These are phyloP conservation scores for Glaciozyma martinii DNA, from an alignment of 768 basidiomycete species.

Conservation along the genomic window DNA sequence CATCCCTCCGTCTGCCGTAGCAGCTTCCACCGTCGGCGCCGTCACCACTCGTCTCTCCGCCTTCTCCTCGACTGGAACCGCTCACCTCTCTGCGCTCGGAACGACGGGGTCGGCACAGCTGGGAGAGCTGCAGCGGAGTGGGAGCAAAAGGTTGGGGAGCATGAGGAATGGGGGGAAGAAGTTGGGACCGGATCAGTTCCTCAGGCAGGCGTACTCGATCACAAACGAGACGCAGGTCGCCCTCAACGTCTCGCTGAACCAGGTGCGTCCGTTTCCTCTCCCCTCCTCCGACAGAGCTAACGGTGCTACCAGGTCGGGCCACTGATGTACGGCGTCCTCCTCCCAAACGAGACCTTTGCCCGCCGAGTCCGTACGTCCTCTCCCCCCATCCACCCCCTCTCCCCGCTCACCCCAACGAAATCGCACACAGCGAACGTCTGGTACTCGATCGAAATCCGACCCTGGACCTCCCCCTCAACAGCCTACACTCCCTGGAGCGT, in stretches of 20 bases:
- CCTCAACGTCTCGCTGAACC: conserved; percentile 21
- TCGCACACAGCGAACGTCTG: conserved; percentile 11
- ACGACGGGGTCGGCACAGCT: neutral
- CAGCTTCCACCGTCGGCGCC: neutral
- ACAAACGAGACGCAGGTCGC: conserved; percentile 24
- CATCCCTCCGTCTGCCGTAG: neutral
- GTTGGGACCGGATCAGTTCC: neutral
- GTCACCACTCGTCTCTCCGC: neutral
- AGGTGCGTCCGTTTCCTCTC: neutral
- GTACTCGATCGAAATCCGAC: conserved; percentile 21
- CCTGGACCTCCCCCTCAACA: conserved; percentile 6
- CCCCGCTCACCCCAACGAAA: neutral
- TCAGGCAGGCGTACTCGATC: conserved; percentile 3
- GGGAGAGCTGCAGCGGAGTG: neutral
- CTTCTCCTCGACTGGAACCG: neutral
- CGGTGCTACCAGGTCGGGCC: conserved; percentile 10
- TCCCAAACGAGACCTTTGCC: conserved; percentile 20
- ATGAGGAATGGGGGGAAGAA: neutral
- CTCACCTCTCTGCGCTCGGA: neutral
- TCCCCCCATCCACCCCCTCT: neutral
- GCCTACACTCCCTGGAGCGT: conserved; percentile 17
- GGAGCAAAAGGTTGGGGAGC: neutral
- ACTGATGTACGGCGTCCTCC: conserved; percentile 22
- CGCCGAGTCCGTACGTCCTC: conserved; percentile 18
- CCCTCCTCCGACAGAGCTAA: neutral